Evolutionary conservation across 2,329 filamentous ascomycete species (phyloP).

Genomic region (Pseudopithomyces chartarum): DNA sequence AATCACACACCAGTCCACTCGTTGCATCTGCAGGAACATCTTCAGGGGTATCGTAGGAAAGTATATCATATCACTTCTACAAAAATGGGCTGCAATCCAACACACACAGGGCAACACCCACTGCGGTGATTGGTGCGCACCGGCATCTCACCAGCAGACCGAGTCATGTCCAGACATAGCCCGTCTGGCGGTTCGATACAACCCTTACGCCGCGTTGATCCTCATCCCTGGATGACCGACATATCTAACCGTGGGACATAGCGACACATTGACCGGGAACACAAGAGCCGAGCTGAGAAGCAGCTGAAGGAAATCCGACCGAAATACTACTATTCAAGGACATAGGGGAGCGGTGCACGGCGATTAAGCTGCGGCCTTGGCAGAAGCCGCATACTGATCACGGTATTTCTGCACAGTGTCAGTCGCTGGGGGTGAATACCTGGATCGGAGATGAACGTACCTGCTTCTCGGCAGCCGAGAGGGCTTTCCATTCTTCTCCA

Average conservation of each 20-base stretch:
- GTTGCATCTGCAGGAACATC: not conserved
- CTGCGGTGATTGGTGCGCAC: not conserved
- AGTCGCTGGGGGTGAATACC: constrained; percentile 17
- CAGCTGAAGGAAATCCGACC: not conserved
- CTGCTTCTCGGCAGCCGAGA: constrained; percentile 55
- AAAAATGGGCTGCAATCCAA: constrained; percentile 1
- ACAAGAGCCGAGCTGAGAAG: not conserved
- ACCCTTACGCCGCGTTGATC: not conserved
- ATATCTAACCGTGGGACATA: not conserved
- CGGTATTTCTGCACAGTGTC: constrained; percentile 34
- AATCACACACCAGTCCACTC: not conserved
- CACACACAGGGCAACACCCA: not conserved
- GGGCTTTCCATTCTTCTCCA: constrained; percentile 53
- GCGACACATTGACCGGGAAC: not conserved
- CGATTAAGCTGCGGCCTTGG: not conserved
- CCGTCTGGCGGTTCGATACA: not conserved
- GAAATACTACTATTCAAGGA: not conserved
- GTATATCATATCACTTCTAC: not conserved
- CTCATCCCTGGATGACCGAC: not conserved
- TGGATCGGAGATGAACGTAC: constrained; percentile 36
- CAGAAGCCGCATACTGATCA: constrained; percentile 28
- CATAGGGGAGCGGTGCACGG: not conserved
- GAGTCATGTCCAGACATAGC: constrained; percentile 2
- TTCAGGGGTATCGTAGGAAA: not conserved
- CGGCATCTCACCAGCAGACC: not conserved